These are phyloP conservation scores for Sporisorium graminicola DNA, from an alignment of 1,284 basidiomycete genomes.

Conservation along the genomic window DNA sequence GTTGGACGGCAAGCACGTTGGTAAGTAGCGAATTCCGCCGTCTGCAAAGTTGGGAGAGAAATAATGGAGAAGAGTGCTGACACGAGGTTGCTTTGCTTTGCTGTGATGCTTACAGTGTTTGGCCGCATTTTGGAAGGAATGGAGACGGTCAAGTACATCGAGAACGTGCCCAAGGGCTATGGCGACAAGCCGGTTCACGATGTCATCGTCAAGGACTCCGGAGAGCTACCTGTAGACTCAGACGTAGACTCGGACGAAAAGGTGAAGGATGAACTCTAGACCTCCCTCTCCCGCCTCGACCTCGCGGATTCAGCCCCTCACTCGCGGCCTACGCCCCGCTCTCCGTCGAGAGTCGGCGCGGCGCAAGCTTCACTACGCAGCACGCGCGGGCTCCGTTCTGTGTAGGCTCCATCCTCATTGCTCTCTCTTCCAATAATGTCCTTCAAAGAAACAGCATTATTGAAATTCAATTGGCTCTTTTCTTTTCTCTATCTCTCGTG, in stretches of 20 bases:
- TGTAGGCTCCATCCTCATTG: background rate
- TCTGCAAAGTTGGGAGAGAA: no score
- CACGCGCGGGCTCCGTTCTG: background rate
- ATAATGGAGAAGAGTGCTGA: constrained; percentile 70
- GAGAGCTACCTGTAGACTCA: constrained; percentile 43
- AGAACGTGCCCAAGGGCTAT: constrained; percentile 58
- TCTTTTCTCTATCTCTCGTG: constrained; percentile 7
- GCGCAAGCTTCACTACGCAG: background rate
- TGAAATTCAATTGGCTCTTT: constrained; percentile 30
- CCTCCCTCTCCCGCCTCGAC: background rate
- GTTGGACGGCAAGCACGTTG: constrained; percentile 63
- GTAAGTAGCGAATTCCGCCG: constrained; percentile 35
- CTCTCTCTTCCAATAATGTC: background rate
- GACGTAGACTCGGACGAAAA: constrained; percentile 31
- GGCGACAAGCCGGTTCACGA: constrained; percentile 59
- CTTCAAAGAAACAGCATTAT: constrained; percentile 22
- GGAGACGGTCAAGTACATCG: constrained; percentile 65
- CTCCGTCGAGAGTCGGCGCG: no score
- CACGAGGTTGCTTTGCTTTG: constrained; percentile 69
- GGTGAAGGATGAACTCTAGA: constrained; percentile 64
- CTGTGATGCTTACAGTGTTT: constrained; percentile 56
- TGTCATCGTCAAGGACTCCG: constrained; percentile 60
- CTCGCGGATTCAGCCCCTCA: background rate
- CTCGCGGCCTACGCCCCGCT: no score
- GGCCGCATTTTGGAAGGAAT: constrained; percentile 63